Conservation (phyloP, 1,284 basidiomycete species). For the Xerocomus minutiporus region DNA sequence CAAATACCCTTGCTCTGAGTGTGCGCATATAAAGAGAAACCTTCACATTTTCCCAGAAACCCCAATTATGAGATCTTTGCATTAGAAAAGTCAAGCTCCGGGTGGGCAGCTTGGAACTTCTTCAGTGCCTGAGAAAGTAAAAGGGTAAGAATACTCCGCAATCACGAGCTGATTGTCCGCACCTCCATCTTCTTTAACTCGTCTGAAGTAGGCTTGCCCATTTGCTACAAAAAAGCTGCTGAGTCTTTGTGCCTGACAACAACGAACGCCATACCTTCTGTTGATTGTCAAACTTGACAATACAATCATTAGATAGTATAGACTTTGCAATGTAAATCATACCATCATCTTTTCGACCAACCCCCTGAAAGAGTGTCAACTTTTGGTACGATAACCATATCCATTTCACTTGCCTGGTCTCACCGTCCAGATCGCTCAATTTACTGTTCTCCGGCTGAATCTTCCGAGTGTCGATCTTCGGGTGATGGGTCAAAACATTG, state of each 20-base stretch:
- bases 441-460: conserved; percentile 96
- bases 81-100: conserved; percentile 94
- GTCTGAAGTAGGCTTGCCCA: conserved; percentile 92
- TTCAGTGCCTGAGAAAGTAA: conserved; percentile 59
- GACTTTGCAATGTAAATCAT: conserved; percentile 30
- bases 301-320: conserved; percentile 8
- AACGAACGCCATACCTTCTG: conserved; percentile 65
- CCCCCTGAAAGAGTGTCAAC: conserved; percentile 50
- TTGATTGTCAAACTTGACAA: conserved; percentile 86
- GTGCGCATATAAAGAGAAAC: not conserved
- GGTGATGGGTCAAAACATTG: conserved; percentile 91
- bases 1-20: not conserved
- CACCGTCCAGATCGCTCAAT: conserved; percentile 91
- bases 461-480: conserved; percentile 96
- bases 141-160: not conserved
- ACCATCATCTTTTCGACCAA: conserved; percentile 99
- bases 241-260: not conserved
- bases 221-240: conserved; percentile 55
- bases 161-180: conserved; percentile 1
- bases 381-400: not conserved
- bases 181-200: conserved; percentile 88
- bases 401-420: conserved; percentile 64
- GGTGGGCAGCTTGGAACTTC: conserved; percentile 87
- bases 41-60: not conserved
- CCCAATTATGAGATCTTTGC: conserved; percentile 70